Evolutionary conservation across 345 rosid species (phyloP), one percentile per base, ranked within the genome.

Genomic region (Salix dunnii): DNA sequence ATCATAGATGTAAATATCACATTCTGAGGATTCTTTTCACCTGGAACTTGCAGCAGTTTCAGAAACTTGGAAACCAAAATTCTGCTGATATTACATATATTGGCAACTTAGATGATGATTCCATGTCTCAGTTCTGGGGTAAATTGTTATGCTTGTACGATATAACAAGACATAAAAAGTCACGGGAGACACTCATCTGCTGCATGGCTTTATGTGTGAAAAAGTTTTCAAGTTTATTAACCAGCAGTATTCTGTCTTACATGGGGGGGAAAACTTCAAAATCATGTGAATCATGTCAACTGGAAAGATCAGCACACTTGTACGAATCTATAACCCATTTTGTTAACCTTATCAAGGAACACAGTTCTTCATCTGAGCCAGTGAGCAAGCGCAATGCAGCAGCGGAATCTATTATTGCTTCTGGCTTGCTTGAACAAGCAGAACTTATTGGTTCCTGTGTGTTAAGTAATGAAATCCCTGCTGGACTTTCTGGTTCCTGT

Each of bases 361-460:
- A 86, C 70, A 88, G 98, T 83, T 82, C 86, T 81, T 77, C 99
- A 73, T 89, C 96, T 53, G 92, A 93, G 89, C 91, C 90, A 55
- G 90, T 89, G 72, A 90, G 84, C 88, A 86, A 90, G 85, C 97
- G 98, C 62, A 82, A 82, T 72, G 97, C 96, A 73, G 91, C 93
- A 53, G 90, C 93, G 68, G 99, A 90, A 76, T 89, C 99, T 73
- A 84, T 93, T 70, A 63, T 91, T 75, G 97, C 97, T 67, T 96
- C 98, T 16, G 90, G 98, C 77, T 81, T 96, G 81, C 86, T 96
- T 60, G 96, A 87, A 86, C 97, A 90, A 80, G 97, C 98, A 20
- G 90, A 84, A 82, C 70, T 85, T 33, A 81, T 93, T 33, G 90
- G 91, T 78, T 83, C 88, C 65, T 84, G 80, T 51, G 84, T 90